Evolutionary conservation across 2,329 filamentous ascomycete genomes (phyloP), one percentile per base, ranked within the genome.

Genomic region (Colletotrichum siamense): DNA sequence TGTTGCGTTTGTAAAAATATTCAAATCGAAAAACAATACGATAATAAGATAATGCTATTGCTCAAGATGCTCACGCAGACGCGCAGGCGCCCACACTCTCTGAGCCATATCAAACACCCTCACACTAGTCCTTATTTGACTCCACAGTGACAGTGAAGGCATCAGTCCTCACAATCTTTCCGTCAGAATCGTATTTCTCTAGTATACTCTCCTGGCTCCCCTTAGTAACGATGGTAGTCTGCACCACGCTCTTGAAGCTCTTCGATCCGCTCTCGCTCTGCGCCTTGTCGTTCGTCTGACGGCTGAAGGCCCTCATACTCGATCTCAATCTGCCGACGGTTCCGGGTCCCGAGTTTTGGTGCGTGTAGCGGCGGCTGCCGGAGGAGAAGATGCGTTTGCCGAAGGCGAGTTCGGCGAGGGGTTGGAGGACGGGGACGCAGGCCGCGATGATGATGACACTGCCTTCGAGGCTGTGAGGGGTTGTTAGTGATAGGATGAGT

Each of bases 381-480:
- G 70, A 59, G 34, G 62, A 67, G 70, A 72, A 72, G 34, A 72
- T 72, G 70, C 70, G 70, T 7, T 67, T 72, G 70, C 70, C 70
- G 10, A 72, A 72, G 22, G 44, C 26, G 26, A 72, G 52, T 22
- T 68, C 70, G 26, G 26, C 63, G 4, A 85, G 81, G 7, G 83
- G 83, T 34, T 83, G 82, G 3, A 85, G 80, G 15, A 84, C 79
- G 8, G 83, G 83, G 34, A 85, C 83, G 36, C 81, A 84, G 34
- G 80, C 81, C 4, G 83, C 83, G 39, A 84, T 84, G 62, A 85
- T 84, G 36, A 85, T 82, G 52, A 80, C 82, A 55, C 79, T 81
- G 8, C 82, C 81, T 76, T 85, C 83, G 69, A 83, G 78, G 7
- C 83, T 84, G 44, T 4, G 26, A 28, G 15, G 13, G 13, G 2